These are phyloP conservation scores for Tuber borchii DNA, from an alignment of 495 filamentous ascomycete genomes.

Conservation along the genomic window DNA sequence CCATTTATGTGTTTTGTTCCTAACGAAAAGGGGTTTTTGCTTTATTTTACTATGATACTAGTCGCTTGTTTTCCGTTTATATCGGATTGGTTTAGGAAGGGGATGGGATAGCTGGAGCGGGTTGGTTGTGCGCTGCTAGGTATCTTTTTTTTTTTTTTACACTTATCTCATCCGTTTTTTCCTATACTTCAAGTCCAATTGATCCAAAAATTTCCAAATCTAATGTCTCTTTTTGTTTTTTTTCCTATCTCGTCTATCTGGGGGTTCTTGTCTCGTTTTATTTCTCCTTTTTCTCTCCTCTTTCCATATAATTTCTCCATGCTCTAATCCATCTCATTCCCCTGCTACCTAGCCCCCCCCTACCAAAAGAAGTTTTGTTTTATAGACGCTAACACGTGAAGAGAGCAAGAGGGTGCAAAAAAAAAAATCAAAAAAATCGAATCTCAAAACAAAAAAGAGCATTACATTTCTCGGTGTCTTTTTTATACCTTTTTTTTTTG, in stretches of 20 bases:
- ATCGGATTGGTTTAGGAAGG: background rate
- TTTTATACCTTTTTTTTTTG: background rate
- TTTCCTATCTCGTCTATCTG: conserved; percentile 12
- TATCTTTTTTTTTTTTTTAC: conserved; percentile 13
- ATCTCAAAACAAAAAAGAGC: background rate
- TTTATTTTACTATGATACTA: background rate
- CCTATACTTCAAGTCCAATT: background rate
- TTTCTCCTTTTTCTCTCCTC: conserved; percentile 13
- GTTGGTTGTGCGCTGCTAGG: background rate
- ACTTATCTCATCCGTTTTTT: conserved; percentile 11
- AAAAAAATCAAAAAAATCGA: background rate
- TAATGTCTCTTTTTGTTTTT: conserved; percentile 3
- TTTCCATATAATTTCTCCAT: conserved; percentile 7
- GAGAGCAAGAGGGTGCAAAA: conserved; percentile 2
- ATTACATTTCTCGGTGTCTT: background rate
- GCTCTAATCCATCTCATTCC: conserved; percentile 2
- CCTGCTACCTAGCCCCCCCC: background rate
- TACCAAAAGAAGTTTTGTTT: background rate
- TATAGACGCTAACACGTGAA: background rate
- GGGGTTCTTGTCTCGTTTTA: conserved; percentile 14
- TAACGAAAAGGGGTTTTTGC: background rate
- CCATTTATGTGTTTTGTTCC: background rate
- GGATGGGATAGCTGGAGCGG: background rate
- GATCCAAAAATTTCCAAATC: background rate
- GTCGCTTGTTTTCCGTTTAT: background rate